phyloP scores from a whole-genome alignment of 176 grass and related monocot species.

The Tuctoria greenei region DNA sequence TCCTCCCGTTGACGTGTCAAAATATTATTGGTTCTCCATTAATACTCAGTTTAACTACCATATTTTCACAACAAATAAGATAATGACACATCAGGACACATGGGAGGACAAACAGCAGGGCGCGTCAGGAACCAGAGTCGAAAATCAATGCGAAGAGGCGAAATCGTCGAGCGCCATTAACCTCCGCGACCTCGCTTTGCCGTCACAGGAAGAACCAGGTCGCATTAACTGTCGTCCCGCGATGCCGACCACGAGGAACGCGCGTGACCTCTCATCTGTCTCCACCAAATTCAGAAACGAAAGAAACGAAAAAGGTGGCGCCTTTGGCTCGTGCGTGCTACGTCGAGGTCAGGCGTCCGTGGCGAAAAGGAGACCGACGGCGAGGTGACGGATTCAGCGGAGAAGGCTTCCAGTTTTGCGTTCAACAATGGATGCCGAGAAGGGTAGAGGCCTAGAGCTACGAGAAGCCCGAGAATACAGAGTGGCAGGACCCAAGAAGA shows the following conservation, averaged over 20 bases:
- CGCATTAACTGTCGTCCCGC: slow-evolving; percentile 24
- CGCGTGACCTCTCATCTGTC: too few relatives aligned
- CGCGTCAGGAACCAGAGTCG: neutral
- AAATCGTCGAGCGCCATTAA: slow-evolving; percentile 35
- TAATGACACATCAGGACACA: too few relatives aligned
- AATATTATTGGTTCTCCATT: too few relatives aligned
- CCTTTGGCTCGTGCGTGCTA: too few relatives aligned
- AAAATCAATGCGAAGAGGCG: slow-evolving; percentile 21
- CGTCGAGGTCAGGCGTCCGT: neutral
- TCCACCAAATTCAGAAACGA: neutral
- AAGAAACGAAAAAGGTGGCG: neutral
- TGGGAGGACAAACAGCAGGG: too few relatives aligned
- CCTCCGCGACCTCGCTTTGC: neutral
- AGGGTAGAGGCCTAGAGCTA: slow-evolving; percentile 36
- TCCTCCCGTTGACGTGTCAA: too few relatives aligned
- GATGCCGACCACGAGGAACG: slow-evolving; percentile 13
- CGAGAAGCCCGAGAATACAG: neutral
- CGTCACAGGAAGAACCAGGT: slow-evolving; percentile 46
- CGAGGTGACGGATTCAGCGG: neutral
- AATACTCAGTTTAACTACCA: too few relatives aligned
- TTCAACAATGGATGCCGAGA: slow-evolving; percentile 25
- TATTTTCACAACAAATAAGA: too few relatives aligned
- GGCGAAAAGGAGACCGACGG: slow-evolving; percentile 13
- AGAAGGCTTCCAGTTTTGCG: neutral
- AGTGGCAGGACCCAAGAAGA: slow-evolving; percentile 8